Evolutionary conservation across 2,329 filamentous ascomycete species (phyloP), one percentile per base, ranked within the genome.

Genomic region (Thermoascus crustaceus): DNA sequence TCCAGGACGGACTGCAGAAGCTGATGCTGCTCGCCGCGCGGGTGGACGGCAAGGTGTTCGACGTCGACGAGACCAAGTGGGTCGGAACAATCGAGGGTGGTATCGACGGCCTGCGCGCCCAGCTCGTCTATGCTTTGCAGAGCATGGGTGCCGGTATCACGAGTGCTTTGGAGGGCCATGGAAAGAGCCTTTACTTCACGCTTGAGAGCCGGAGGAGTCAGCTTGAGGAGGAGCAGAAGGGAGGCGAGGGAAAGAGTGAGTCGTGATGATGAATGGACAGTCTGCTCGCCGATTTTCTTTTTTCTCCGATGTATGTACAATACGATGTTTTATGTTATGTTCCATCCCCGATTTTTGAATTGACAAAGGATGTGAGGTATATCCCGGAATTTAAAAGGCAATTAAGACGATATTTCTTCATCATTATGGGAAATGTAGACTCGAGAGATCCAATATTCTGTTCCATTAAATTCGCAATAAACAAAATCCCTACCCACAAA

Each of bases 1-100:
- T 89, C 36, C 88, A 95, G 62, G 76, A 68, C 45, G 91, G 84
- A 5, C 59, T 98, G 48, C 78, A 86, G 53, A 98, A 98, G 66
- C 64, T 98, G 44, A 71, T 94, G 58, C 64, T 98, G 21, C 66
- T 98, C 9, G 91, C 87, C 35, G 88, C 88, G 9, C 73, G 91
- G 34, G 75, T 95, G 19, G 91, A 98, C 55, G 84, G 84, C 43
- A 81, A 78, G 59, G 76, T 86, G 20, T 88, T 94, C 52, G 88
- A 95, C 55, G 62, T 75, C 30, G 78, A 80, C 7, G 82, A 83
- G 36, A 69, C 72, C 18, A 76, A 71, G 52, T 84, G 80, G 80
- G 72, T 81, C 29, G 75, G 86, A 38, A 73, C 81, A 22, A 93
- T 96, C 49, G 71, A 82, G 47, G 86, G 85, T 40, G 86, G 88